phyloP scores from a whole-genome alignment of 2,329 filamentous ascomycete genomes.

The Shiraia sp. region DNA sequence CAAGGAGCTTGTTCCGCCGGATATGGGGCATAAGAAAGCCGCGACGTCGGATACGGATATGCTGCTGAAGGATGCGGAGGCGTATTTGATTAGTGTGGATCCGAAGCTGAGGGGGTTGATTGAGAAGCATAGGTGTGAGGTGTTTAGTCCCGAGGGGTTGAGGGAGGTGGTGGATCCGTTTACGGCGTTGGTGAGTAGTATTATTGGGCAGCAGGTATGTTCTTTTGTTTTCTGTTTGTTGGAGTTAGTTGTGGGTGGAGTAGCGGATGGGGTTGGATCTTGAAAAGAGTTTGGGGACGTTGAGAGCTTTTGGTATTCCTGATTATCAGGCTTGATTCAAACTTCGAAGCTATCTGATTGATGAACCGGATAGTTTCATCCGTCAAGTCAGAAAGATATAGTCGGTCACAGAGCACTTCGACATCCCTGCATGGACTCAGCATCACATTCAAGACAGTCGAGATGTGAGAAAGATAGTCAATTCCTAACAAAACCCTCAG shows the following conservation, averaged over 20 bases:
- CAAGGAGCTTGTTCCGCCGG: slow-evolving; percentile 43
- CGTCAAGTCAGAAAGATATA: no score
- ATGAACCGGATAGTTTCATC: no score
- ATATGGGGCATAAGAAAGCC: slow-evolving; percentile 23
- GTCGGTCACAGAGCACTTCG: neutral
- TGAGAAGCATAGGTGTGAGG: slow-evolving; percentile 71
- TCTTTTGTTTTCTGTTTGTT: no score
- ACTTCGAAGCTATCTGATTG: no score
- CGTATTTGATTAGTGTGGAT: slow-evolving; percentile 74
- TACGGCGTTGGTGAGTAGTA: slow-evolving; percentile 77
- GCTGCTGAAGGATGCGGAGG: slow-evolving; percentile 74
- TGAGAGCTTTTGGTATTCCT: neutral
- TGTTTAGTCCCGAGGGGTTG: slow-evolving; percentile 83
- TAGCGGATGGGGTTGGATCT: no score
- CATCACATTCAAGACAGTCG: neutral
- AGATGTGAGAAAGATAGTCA: neutral
- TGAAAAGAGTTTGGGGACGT: neutral
- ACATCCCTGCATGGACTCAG: neutral
- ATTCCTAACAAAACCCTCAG: slow-evolving; percentile 13
- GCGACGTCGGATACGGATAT: slow-evolving; percentile 67
- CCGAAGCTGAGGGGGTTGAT: slow-evolving; percentile 72
- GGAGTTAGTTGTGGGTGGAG: no score
- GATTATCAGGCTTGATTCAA: no score
- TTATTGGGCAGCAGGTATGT: slow-evolving; percentile 82
- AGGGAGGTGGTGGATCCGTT: slow-evolving; percentile 88